Conservation (phyloP, 1,284 basidiomycete genomes). For the Malassezia furfur region DNA sequence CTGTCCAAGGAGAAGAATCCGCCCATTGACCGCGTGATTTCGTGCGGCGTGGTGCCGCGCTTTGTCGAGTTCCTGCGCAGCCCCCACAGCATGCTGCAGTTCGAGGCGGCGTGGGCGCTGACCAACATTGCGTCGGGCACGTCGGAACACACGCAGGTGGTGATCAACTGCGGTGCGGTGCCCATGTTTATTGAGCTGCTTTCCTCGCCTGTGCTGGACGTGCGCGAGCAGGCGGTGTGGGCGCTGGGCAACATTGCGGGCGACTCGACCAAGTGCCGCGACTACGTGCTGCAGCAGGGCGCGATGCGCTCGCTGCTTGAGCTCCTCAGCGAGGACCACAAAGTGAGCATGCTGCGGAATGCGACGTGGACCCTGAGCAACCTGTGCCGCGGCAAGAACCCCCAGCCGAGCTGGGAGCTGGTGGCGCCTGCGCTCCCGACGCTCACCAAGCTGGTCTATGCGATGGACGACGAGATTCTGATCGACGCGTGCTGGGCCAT, state of each 20-base stretch:
- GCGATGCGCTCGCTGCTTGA: slow-evolving; percentile 43
- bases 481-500: slow-evolving; percentile 99
- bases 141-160: slow-evolving; percentile 94
- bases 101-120: slow-evolving; percentile 98
- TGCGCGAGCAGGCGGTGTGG: slow-evolving; percentile 48
- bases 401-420: slow-evolving; percentile 44
- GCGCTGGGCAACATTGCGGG: slow-evolving; percentile 48
- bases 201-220: slow-evolving; percentile 43
- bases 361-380: slow-evolving; percentile 49
- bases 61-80: slow-evolving; percentile 89
- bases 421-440: slow-evolving; percentile 88
- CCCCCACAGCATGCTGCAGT: slow-evolving; percentile 89
- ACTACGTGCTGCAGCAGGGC: slow-evolving; percentile 40
- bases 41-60: slow-evolving; percentile 89
- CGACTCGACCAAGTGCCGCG: slow-evolving; percentile 46
- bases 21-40: slow-evolving; percentile 97
- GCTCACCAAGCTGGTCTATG: slow-evolving; percentile 96
- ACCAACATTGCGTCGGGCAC: slow-evolving; percentile 99
- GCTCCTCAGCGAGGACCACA: slow-evolving; percentile 47
- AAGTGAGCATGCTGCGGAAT: slow-evolving; percentile 47
- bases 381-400: slow-evolving; percentile 48
- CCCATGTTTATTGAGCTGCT: slow-evolving; percentile 75
- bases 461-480: slow-evolving; percentile 94
- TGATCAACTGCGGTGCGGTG: slow-evolving; percentile 86
- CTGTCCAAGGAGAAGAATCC: slow-evolving; percentile 99